Evolutionary conservation across 1,139 yeast species (phyloP).

Genomic region (Suhomyces anneliseae): DNA sequence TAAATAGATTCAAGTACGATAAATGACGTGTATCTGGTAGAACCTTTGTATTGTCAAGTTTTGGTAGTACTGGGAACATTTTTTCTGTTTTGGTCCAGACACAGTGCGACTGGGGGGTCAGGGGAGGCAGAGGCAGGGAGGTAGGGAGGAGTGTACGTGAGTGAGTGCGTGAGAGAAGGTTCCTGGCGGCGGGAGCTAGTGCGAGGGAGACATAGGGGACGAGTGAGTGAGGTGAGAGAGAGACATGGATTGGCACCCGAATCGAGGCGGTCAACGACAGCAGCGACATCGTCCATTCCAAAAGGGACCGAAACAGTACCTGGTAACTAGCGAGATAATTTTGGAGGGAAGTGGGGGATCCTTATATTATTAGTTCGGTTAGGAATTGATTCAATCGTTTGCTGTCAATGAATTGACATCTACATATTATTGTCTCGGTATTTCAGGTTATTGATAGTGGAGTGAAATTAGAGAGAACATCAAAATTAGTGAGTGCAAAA

Average conservation of each 20-base stretch:
- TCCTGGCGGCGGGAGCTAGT: not conserved
- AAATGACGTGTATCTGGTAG: not conserved
- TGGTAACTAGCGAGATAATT: too few species aligned
- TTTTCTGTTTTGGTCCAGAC: conserved; percentile 4
- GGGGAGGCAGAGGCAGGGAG: not conserved
- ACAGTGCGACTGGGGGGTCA: not conserved
- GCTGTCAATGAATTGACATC: not conserved
- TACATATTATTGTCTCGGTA: not conserved
- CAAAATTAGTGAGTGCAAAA: not conserved
- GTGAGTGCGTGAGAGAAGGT: not conserved
- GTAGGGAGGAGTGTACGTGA: not conserved
- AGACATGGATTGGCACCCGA: too few species aligned
- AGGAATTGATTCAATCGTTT: not conserved
- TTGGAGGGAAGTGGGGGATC: too few species aligned
- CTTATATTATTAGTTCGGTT: not conserved
- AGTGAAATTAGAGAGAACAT: not conserved
- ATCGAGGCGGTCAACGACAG: too few species aligned
- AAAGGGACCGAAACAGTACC: too few species aligned
- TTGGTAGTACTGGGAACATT: not conserved
- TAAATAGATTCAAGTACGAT: not conserved
- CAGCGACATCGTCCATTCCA: too few species aligned
- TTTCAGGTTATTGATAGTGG: not conserved
- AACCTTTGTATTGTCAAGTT: not conserved
- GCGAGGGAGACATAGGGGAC: not conserved
- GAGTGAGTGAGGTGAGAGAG: not conserved